These are phyloP conservation scores for Zalerion maritima DNA, from an alignment of 495 filamentous ascomycete genomes.

Conservation along the genomic window DNA sequence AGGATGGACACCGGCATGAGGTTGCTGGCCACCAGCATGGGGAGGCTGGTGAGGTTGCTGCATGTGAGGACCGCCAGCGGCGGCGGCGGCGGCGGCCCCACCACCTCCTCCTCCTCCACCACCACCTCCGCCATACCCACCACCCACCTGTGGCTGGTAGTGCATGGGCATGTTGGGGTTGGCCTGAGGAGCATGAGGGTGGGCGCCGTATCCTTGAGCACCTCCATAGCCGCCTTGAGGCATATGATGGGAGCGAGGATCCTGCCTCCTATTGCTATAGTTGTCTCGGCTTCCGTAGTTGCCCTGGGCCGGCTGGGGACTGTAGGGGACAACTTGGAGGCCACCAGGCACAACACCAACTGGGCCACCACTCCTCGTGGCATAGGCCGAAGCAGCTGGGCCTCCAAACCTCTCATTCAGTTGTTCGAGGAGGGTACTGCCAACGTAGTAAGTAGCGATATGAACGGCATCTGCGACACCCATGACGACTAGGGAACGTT, in stretches of 20 bases:
- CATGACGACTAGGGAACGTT: slow-evolving; percentile 89
- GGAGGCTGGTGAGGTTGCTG: slow-evolving; percentile 54
- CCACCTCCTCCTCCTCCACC: too few species aligned
- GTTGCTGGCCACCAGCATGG: slow-evolving; percentile 35
- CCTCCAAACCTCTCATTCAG: slow-evolving; percentile 92
- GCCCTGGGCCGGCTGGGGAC: slow-evolving; percentile 79
- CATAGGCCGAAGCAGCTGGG: slow-evolving; percentile 90
- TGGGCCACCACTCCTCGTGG: slow-evolving; percentile 84
- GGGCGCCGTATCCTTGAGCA: slow-evolving; percentile 53
- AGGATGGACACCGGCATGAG: slow-evolving; percentile 39
- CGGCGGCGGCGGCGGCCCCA: slow-evolving; percentile 47
- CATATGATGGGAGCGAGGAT: slow-evolving; percentile 47
- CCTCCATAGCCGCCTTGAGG: slow-evolving; percentile 33
- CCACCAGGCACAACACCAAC: slow-evolving; percentile 87
- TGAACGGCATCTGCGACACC: slow-evolving; percentile 90
- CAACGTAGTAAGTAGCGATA: slow-evolving; percentile 97
- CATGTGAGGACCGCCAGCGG: slow-evolving; percentile 60
- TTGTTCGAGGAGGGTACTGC: slow-evolving; percentile 88
- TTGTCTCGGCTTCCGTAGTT: slow-evolving; percentile 85
- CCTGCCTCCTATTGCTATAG: slow-evolving; percentile 59
- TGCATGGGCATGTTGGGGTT: slow-evolving; percentile 57
- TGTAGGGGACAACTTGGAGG: slow-evolving; percentile 94
- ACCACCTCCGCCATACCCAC: slow-evolving; percentile 46
- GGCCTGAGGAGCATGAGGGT: slow-evolving; percentile 44
- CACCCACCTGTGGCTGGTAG: slow-evolving; percentile 37